Base-by-base conservation (phyloP, 2,329 filamentous ascomycete genomes). In the Bipolaris sorokiniana region DNA sequence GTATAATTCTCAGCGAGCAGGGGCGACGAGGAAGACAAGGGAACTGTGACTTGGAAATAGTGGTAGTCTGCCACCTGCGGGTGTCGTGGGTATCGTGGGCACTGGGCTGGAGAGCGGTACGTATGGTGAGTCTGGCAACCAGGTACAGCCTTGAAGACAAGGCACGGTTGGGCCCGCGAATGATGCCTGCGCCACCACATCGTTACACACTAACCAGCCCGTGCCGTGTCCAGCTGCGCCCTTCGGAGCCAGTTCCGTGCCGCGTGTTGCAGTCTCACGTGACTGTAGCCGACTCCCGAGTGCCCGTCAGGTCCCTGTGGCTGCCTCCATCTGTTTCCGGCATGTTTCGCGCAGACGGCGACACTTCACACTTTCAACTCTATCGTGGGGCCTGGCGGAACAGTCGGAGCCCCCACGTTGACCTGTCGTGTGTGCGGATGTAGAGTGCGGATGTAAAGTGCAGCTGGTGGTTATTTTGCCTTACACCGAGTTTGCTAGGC, bases 101-200 rank as follows among this genome's bases (percentile, higher is more conserved):
- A 28, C 7, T 28, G 26, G 26, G 26, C 26, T 28, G 6, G 26
- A 28, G 26, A 28, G 26, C 26, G 26, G 26, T 28, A 28, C 7
- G 26, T 28, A 28, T 10, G 9, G 3, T 28, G 16, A 38, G 26
- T 54, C 36, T 18, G 33, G 44, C 23, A 37, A 18, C 48, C 34
- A 50, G 48, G 48, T 46, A 56, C 45, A 52, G 34, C 48, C 38
- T 56, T 2, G 48, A 16, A 54, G 31, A 36, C 31, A 31, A 44
- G 46, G 50, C 38, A 54, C 52, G 48, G 54, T 51, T 56, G 42
- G 34, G n/a, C 36, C 42, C 49, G 42, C 38, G 49, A 41, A 56
- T 22, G 40, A 56, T 51, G 53, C 48, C 41, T 56, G 53, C 50
- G 48, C 49, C 54, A 56, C 54, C 37, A 36, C 46, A 38, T 26